A percentile compares a stretch with the other conserved stretches of the same genome.
phyloP scores from a whole-genome alignment of 129 eudicot genomes.

The Logfia minima region DNA sequence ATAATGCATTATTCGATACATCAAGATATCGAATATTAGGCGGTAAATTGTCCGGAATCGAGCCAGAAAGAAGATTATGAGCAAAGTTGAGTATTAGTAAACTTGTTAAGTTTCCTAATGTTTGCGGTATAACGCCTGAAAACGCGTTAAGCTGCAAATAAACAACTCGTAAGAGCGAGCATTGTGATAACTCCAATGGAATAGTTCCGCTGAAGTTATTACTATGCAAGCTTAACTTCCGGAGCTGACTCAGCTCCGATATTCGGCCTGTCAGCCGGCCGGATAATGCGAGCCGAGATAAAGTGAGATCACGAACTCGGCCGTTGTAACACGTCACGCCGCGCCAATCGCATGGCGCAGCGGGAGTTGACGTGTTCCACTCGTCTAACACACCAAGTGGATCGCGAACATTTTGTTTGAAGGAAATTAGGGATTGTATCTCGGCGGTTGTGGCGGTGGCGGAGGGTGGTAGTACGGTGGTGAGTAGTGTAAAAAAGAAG shows the following conservation, averaged over 20 bases:
- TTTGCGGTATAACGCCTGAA: conserved; percentile 57
- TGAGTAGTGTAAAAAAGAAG: conserved; percentile 10
- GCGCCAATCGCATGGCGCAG: conserved; percentile 85
- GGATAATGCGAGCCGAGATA: conserved; percentile 59
- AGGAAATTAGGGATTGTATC: conserved; percentile 44
- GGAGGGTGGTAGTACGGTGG: conserved; percentile 32
- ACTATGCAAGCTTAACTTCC: conserved; percentile 55
- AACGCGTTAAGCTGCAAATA: conserved; percentile 57
- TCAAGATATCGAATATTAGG: conserved; percentile 49
- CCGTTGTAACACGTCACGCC: conserved; percentile 52
- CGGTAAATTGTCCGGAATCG: conserved; percentile 38
- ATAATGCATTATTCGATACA: conserved; percentile 51
- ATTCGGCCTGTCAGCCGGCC: conserved; percentile 51
- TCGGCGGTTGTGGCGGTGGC: conserved; percentile 37
- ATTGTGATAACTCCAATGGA: conserved; percentile 46
- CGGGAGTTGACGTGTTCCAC: conserved; percentile 59
- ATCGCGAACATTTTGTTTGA: conserved; percentile 51
- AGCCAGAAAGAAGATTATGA: conserved; percentile 52
- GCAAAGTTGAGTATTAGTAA: conserved; percentile 53
- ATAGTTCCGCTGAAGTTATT: conserved; percentile 55
- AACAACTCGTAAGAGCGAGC: conserved; percentile 59
- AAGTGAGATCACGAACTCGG: conserved; percentile 53
- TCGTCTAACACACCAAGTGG: conserved; percentile 64
- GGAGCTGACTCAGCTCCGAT: conserved; percentile 49
- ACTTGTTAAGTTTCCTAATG: conserved; percentile 46